Base-by-base conservation (phyloP, 768 basidiomycete genomes). In the Boletus fagicola region DNA sequence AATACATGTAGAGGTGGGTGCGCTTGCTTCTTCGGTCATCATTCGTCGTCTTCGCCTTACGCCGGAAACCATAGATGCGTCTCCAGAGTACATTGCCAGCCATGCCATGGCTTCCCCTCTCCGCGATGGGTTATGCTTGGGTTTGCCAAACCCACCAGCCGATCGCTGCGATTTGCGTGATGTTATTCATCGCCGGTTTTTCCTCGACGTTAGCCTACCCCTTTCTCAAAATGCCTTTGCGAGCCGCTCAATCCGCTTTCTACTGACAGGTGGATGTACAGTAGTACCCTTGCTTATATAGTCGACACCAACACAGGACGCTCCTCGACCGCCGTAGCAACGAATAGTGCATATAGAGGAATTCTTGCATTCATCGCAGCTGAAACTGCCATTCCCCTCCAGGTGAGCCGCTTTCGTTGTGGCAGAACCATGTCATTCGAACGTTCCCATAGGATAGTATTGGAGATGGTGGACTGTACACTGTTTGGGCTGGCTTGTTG, bases 231-330 rank as follows among this genome's bases (percentile, higher is more conserved):
- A 28, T 4, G 9, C 16, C 2, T 39, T 39, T 54, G 49, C 26
- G 5, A 22, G 4, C 4, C 13, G 16, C 26, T 52, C 8, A 58
- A 22, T 5, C 15, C 15, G 18, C 15, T 52, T 44, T 40, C 31
- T 30, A 8, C 20, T 5, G 15, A 42, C 49, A 83, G 81, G 57
- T 77, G 78, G 71, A 81, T 84, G 51, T 88, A 86, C 66, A 75
- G 82, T 2, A 85, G 82, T 39, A 86, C 87, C 1, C 76, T 96
- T 22, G 88, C 92, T 0, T 95, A 93, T 66, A 81, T 94, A 43
- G 90, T 94, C 18, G 94, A 96, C 64, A 84, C 91, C 8, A 95
- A 95, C 66, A 74, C 77, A 8, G 94, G 94, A 8, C 82, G 89
- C 10, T 91, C 90, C 1, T 88, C 90, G 1, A 83, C 83, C 2